These are phyloP conservation scores for Adansonia madagascariensis DNA, from an alignment of 441 rosid genomes.

Conservation along the genomic window DNA sequence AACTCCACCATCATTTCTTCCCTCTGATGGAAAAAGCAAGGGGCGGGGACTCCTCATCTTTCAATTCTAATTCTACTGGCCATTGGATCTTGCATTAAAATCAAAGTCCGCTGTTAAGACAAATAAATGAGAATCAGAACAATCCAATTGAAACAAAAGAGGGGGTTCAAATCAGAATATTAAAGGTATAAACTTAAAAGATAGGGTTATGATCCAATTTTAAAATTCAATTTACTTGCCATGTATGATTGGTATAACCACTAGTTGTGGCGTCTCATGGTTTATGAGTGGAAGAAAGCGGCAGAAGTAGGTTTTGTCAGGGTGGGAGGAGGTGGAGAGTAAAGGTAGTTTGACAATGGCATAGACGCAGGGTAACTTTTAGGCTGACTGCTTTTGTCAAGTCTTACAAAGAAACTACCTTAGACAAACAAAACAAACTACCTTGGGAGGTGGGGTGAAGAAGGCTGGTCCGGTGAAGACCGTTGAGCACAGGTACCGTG, in stretches of 20 bases:
- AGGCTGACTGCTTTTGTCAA: constrained; percentile 21
- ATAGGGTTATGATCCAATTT: background rate
- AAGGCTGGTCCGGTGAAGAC: constrained; percentile 84
- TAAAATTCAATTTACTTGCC: constrained; percentile 16
- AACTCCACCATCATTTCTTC: constrained; percentile 29
- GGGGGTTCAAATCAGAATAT: background rate
- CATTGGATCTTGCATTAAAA: constrained; percentile 32
- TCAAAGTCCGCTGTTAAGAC: constrained; percentile 19
- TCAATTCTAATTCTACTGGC: constrained; percentile 31
- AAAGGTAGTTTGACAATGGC: background rate
- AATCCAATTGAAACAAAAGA: constrained; percentile 15
- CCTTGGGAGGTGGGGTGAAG: constrained; percentile 70
- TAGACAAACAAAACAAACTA: constrained; percentile 37
- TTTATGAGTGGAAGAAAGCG: background rate
- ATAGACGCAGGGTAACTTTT: background rate
- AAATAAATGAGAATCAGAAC: constrained; percentile 36
- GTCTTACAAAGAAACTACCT: constrained; percentile 22
- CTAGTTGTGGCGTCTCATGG: background rate
- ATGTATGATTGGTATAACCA: background rate
- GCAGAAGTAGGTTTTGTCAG: background rate
- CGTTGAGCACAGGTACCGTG: constrained; percentile 50
- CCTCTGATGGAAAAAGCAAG: constrained; percentile 28
- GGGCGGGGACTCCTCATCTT: constrained; percentile 37
- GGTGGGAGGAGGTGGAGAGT: background rate
- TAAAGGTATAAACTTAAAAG: constrained; percentile 8